These are phyloP conservation scores for Phoma sp. DNA, from an alignment of 2,329 filamentous ascomycete genomes.

Conservation along the genomic window DNA sequence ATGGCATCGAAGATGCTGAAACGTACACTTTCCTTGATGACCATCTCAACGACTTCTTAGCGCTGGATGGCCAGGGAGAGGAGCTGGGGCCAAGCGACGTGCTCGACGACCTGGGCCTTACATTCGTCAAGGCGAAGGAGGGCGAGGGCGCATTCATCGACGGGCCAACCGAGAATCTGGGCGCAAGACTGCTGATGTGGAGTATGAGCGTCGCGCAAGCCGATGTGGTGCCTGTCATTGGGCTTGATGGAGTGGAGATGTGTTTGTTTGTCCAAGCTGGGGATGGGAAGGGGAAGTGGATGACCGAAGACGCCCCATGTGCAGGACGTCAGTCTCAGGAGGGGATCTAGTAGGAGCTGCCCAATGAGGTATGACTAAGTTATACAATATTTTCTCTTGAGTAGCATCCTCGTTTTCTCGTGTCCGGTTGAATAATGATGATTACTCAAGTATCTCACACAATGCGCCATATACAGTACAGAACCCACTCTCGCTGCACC, in stretches of 20 bases:
- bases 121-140: conserved; percentile 16
- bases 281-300: conserved; percentile 15
- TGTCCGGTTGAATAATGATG: too few relatives aligned
- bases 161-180: conserved; percentile 24
- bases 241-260: background rate
- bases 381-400: too few relatives aligned
- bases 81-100: conserved; percentile 9
- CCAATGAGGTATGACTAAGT: too few relatives aligned
- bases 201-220: conserved; percentile 30
- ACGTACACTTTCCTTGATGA: conserved; percentile 34
- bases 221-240: conserved; percentile 20
- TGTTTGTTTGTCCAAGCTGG: conserved; percentile 20
- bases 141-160: conserved; percentile 12
- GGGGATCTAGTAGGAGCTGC: too few relatives aligned
- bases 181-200: conserved; percentile 34
- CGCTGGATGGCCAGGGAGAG: background rate
- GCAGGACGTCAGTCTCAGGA: too few relatives aligned
- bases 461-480: too few relatives aligned
- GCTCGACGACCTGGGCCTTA: conserved; percentile 25
- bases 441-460: too few relatives aligned
- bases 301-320: conserved; percentile 15
- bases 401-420: too few relatives aligned
- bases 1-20: conserved; percentile 34
- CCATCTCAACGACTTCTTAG: conserved; percentile 29
- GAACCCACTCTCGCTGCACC: too few relatives aligned